These are phyloP conservation scores for Penicillium cinerascens DNA, from an alignment of 495 filamentous ascomycete genomes.

Conservation along the genomic window DNA sequence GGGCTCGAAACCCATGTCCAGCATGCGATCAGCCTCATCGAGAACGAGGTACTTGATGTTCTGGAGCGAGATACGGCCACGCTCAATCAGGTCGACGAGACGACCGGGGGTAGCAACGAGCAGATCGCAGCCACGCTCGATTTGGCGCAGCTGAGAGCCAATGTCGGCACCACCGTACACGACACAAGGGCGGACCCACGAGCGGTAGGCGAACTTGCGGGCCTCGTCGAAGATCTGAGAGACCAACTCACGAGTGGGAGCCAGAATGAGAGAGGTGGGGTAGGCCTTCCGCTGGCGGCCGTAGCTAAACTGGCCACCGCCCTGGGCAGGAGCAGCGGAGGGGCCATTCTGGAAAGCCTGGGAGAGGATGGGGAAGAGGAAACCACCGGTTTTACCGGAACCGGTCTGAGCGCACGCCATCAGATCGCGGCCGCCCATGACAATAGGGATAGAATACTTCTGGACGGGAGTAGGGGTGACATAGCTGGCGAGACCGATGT, in stretches of 20 bases:
- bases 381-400: constrained; percentile 99
- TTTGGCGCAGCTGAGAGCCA: constrained; percentile 91
- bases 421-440: constrained; percentile 92
- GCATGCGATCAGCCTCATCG: constrained; percentile 98
- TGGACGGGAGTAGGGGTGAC: constrained; percentile 93
- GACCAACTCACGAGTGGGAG: constrained; percentile 94
- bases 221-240: constrained; percentile 98
- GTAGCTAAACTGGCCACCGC: constrained; percentile 61
- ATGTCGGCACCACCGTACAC: constrained; percentile 99
- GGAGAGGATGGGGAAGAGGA: constrained; percentile 96
- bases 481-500: constrained; percentile 92
- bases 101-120: constrained; percentile 96
- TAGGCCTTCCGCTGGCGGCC: constrained; percentile 91
- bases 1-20: constrained; percentile 99
- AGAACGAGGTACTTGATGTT: constrained; percentile 99
- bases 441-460: constrained; percentile 97
- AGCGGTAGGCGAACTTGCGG: constrained; percentile 97
- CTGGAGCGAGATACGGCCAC: constrained; percentile 90
- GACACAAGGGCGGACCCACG: constrained; percentile 96
- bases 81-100: constrained; percentile 95
- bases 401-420: constrained; percentile 99
- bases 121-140: constrained; percentile 96
- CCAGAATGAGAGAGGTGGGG: constrained; percentile 91
- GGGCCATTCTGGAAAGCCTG: constrained; percentile 91
- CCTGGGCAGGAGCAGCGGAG: constrained; percentile 58